Conservation (phyloP, 345 rosid species). For the Euclidium syriacum region DNA sequence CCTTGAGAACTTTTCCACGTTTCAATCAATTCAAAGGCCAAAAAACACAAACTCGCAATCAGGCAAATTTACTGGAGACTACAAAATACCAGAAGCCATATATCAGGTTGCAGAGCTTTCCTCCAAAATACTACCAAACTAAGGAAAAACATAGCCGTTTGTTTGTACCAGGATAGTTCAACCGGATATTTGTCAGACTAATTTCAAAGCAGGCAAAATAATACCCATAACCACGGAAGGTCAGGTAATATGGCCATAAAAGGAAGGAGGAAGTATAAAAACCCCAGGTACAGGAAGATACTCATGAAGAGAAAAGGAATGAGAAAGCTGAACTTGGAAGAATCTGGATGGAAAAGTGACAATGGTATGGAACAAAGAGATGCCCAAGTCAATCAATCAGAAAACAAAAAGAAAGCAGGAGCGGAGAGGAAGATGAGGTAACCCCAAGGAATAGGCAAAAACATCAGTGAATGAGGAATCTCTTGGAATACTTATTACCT, state of each 20-base stretch:
- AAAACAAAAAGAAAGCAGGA: constrained; percentile 16
- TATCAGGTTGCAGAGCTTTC: background rate
- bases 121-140: constrained; percentile 13
- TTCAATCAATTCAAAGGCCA: background rate
- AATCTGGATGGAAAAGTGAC: background rate
- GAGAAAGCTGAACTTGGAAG: constrained; percentile 11
- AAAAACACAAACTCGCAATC: background rate
- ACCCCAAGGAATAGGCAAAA: constrained; percentile 33
- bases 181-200: background rate
- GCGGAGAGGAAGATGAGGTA: constrained; percentile 22
- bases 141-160: background rate
- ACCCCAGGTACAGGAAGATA: background rate
- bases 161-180: background rate
- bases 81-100: background rate
- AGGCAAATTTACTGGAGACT: background rate
- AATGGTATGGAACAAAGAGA: background rate
- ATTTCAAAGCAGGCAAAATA: background rate
- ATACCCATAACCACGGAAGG: background rate
- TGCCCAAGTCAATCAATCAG: constrained; percentile 13
- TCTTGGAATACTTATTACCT: constrained; percentile 70
- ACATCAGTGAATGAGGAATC: constrained; percentile 45
- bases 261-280: background rate
- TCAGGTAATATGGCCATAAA: background rate
- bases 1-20: constrained; percentile 14
- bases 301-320: background rate